phyloP scores from a whole-genome alignment of 2,329 filamentous ascomycete genomes.

The Fusarium secorum region DNA sequence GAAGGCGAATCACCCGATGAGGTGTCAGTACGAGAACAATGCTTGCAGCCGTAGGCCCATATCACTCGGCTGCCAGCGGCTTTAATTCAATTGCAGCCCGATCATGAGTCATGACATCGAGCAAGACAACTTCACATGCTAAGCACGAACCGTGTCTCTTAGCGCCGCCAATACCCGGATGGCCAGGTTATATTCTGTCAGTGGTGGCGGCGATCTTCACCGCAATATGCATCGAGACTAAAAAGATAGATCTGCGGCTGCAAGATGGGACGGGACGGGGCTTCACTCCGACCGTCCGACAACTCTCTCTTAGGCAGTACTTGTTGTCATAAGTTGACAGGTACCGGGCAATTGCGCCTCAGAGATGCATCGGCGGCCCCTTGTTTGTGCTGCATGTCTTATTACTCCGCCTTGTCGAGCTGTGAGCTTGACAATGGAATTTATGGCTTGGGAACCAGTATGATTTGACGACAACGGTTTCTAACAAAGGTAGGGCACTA shows the following conservation, averaged over 20 bases:
- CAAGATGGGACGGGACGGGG: background rate
- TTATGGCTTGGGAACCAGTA: no score
- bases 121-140: background rate
- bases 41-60: background rate
- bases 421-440: no score
- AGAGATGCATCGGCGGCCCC: accelerated
- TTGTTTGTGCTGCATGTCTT: background rate
- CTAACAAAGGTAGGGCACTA: no score
- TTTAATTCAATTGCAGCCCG: accelerated
- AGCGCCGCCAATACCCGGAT: background rate
- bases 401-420: background rate
- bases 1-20: accelerated
- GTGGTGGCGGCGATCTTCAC: background rate
- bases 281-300: background rate
- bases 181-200: accelerated
- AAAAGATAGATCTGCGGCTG: background rate
- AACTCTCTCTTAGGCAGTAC: background rate
- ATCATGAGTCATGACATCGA: accelerated
- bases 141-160: accelerated
- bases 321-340: background rate
- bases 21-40: accelerated
- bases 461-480: no score
- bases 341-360: background rate
- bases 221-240: background rate
- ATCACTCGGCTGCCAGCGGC: background rate